phyloP scores from a whole-genome alignment of 257 asterid genomes.

The Solanum acaule region DNA sequence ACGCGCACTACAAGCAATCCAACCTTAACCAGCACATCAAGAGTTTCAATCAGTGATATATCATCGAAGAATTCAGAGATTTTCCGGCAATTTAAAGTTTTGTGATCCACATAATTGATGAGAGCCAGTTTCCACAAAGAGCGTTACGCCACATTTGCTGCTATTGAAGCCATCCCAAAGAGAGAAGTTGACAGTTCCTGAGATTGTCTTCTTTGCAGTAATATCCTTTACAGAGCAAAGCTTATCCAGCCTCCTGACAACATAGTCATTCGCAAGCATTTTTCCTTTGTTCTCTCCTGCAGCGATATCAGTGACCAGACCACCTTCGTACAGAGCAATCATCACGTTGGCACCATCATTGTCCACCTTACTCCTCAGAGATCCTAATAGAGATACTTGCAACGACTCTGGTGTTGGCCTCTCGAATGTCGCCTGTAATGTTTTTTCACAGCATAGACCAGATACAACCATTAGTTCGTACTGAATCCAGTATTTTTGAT shows the following conservation, averaged over 20 bases:
- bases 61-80: slow-evolving; percentile 11
- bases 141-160: slow-evolving; percentile 55
- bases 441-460: background rate
- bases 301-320: slow-evolving; percentile 50
- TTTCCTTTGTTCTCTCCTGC: slow-evolving; percentile 60
- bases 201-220: slow-evolving; percentile 39
- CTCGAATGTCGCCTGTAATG: slow-evolving; percentile 52
- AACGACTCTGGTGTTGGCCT: slow-evolving; percentile 43
- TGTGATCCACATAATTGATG: slow-evolving; percentile 73
- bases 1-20: background rate
- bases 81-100: slow-evolving; percentile 50
- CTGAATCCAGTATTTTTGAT: background rate
- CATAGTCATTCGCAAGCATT: slow-evolving; percentile 64
- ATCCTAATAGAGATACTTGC: slow-evolving; percentile 52
- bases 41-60: background rate
- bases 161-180: slow-evolving; percentile 71
- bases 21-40: background rate
- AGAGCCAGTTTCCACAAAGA: slow-evolving; percentile 42
- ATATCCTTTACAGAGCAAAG: slow-evolving; percentile 56
- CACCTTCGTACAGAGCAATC: slow-evolving; percentile 67
- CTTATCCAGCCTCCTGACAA: slow-evolving; percentile 68
- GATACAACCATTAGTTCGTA: background rate
- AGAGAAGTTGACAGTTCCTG: slow-evolving; percentile 41
- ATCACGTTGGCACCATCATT: slow-evolving; percentile 36
- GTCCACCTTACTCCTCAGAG: slow-evolving; percentile 48